phyloP scores from a whole-genome alignment of 352 stramenopile genomes.

The Pelagophyceae sp. region DNA sequence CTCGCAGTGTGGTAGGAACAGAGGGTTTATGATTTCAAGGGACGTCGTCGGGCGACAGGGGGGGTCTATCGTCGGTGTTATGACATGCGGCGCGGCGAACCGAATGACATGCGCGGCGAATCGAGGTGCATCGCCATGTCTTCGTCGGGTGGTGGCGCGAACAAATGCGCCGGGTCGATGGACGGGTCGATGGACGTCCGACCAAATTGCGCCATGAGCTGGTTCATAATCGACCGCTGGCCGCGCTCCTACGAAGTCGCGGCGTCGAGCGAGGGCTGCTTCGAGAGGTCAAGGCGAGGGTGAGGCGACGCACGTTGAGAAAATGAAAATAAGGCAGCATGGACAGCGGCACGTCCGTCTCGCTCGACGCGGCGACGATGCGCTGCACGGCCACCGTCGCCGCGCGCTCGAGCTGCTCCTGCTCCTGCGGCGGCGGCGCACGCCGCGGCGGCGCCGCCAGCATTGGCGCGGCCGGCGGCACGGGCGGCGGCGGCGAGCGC shows the following conservation, averaged over 20 bases:
- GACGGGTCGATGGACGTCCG: conserved; percentile 3
- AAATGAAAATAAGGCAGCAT: conserved; percentile 16
- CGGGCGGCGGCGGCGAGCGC: too few species aligned
- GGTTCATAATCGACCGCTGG: conserved; percentile 16
- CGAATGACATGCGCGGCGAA: too few species aligned
- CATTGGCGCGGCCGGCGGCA: background rate
- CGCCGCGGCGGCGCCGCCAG: too few species aligned
- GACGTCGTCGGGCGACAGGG: too few species aligned
- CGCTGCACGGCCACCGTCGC: background rate
- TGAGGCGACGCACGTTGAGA: background rate
- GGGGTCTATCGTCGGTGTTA: too few species aligned
- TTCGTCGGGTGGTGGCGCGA: too few species aligned
- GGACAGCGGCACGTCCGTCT: conserved; percentile 13
- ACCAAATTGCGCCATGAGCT: conserved; percentile 16
- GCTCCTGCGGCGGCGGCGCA: background rate
- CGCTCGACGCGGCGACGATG: background rate
- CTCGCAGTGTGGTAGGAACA: too few species aligned
- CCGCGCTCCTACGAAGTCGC: too few species aligned
- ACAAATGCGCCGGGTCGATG: too few species aligned
- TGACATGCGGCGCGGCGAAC: too few species aligned
- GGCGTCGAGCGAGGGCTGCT: background rate
- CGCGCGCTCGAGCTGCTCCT: background rate
- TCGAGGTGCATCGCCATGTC: too few species aligned
- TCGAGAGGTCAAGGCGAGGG: background rate
- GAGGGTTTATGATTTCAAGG: too few species aligned